Conservation (phyloP, 768 basidiomycete genomes). For the Macrolepiota fuliginosa region DNA sequence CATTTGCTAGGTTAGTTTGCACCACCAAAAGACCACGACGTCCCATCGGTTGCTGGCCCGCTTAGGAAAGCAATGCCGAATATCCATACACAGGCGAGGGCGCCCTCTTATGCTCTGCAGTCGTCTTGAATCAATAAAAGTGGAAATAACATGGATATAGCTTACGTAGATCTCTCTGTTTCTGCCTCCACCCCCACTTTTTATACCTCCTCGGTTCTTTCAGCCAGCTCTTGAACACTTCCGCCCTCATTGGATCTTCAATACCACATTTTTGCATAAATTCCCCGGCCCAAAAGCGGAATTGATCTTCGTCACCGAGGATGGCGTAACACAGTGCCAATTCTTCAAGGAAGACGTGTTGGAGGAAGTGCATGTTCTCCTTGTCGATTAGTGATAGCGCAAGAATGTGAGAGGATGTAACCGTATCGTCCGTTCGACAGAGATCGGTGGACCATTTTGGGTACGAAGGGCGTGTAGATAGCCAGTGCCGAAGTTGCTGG, state of each 20-base stretch:
- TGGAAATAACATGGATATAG: neutral
- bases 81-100: slow-evolving; percentile 6
- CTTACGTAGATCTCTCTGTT: slow-evolving; percentile 31
- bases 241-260: slow-evolving; percentile 25
- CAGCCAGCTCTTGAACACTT: slow-evolving; percentile 27
- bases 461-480: slow-evolving; percentile 34
- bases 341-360: slow-evolving; percentile 39
- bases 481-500: slow-evolving; percentile 31
- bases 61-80: neutral
- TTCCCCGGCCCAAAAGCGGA: slow-evolving; percentile 33
- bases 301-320: slow-evolving; percentile 34
- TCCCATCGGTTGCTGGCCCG: neutral
- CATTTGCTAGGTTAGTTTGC: neutral
- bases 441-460: slow-evolving; percentile 41
- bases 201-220: slow-evolving; percentile 30
- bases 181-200: slow-evolving; percentile 42
- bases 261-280: slow-evolving; percentile 24
- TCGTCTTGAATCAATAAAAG: neutral
- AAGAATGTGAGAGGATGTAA: slow-evolving; percentile 34
- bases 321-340: slow-evolving; percentile 39
- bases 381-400: slow-evolving; percentile 38
- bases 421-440: slow-evolving; percentile 35
- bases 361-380: slow-evolving; percentile 40
- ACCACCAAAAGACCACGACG: too few species aligned
- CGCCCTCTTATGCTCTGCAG: slow-evolving; percentile 5